phyloP scores from a whole-genome alignment of 176 grass and related monocot species.

The Raddia guianensis region DNA sequence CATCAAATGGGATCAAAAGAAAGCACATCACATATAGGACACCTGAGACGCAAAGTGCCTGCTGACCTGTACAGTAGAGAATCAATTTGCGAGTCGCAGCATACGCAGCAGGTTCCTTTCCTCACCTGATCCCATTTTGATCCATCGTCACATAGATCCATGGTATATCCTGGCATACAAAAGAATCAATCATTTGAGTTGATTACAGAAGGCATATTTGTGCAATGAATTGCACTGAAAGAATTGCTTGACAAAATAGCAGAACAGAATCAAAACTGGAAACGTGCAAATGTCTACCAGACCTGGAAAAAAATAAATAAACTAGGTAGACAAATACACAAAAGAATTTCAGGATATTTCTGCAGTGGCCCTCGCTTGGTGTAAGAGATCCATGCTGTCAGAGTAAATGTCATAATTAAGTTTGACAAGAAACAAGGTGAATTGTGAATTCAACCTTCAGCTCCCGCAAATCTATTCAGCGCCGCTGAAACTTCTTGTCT shows the following conservation, averaged over 20 bases:
- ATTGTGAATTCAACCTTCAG: constrained; percentile 53
- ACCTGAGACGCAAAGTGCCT: background rate
- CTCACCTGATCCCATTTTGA: constrained; percentile 93
- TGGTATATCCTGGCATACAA: constrained; percentile 44
- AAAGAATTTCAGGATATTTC: background rate
- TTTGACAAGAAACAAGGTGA: constrained; percentile 14
- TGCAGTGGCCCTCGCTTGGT: background rate
- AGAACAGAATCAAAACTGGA: background rate
- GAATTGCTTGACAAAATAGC: background rate
- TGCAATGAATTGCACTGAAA: background rate
- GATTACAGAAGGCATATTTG: background rate
- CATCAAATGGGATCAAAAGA: background rate
- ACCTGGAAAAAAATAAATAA: constrained; percentile 20
- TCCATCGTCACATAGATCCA: constrained; percentile 66
- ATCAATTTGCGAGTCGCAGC: constrained; percentile 87
- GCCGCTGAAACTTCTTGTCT: constrained; percentile 98
- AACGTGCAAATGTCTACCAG: background rate
- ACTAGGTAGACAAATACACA: constrained; percentile 8
- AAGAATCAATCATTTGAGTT: background rate
- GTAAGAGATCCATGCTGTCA: background rate
- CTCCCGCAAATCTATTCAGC: constrained; percentile 65
- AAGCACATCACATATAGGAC: background rate
- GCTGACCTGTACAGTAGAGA: constrained; percentile 92
- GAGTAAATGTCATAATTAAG: background rate
- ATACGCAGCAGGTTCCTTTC: constrained; percentile 95